Base-by-base conservation (phyloP, 2,329 filamentous ascomycete genomes). In the Epichloe sp. region DNA sequence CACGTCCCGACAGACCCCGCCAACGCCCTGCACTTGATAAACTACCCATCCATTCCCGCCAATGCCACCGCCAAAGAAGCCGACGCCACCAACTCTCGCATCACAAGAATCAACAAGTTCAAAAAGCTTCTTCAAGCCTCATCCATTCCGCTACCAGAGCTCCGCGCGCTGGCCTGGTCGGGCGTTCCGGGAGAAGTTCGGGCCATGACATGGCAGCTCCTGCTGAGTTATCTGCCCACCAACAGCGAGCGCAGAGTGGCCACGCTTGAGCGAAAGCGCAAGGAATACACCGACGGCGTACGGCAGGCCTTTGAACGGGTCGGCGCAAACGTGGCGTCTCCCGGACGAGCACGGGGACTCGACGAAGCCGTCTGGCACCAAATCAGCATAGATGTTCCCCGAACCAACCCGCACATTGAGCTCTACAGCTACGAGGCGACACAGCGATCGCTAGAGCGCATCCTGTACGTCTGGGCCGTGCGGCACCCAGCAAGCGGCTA, bases 321-420 rank as follows among this genome's bases (percentile, higher is more conserved):
- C 2, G 79, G 87, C 50, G 65, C 59, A 10, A 66, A 57, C 44
- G 54, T 59, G 15, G 58, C 57, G 23, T 57, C 73, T 1, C 57
- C 68, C 4, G 72, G 76, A 14, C 75, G 76, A 56, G 65, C 72
- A 7, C 70, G 79, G 54, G 91, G 90, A 2, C 71, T 98, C 17
- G 94, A 98, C 60, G 93, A 98, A 71, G 86, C 88, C n/a, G 83
- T 98, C 53, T 98, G 93, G 93, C 93, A 98, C 71, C 93, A 98
- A 64, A 97, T 98, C 69, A 96, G 89, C 68, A 98, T 98, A 62
- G 93, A 98, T 63, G 88, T 97, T 21, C 93, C 93, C 3, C 82
- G 93, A 48, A 98, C 93, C 4, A 97, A 95, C 63, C 93, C 93
- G 11, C 93, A 97, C 67, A 84, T 98, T 50, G 87, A 94, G 59